Evolutionary conservation across 2,329 filamentous ascomycete genomes (phyloP), one percentile per base, ranked within the genome.

Genomic region (Akanthomyces dipterigenus): DNA sequence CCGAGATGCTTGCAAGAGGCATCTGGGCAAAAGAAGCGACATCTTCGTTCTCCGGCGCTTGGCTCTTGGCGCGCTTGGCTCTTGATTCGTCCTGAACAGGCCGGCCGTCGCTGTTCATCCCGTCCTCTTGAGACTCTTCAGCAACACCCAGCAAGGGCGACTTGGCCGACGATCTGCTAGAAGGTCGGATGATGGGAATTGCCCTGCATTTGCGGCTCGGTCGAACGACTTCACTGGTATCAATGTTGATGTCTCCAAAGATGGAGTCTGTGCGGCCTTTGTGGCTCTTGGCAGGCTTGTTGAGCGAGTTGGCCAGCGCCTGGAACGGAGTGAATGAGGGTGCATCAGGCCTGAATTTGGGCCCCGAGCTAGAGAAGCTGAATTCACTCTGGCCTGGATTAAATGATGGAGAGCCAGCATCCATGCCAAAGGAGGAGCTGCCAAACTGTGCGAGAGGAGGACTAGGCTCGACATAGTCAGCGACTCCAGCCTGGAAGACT

Each of bases 131-230:
- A 36, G 67, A 66, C 1, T 67, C 64, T 20, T 67, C 63, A 20
- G 67, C 63, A 4, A 56, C 59, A 36, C 36, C 34, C n/a, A 53
- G n/a, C 26, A 69, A 65, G 3, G 65, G 61, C 1, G 72, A 70
- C 18, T 73, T 70, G 2, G 72, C 73, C 60, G 64, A 77, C 72
- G 66, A 78, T 77, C 65, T 75, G 67, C 79, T 86, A 62, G 85
- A 80, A 1, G 90, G 89, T 43, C 81, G 81, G 11, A 93, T 76
- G 64, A 96, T 96, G 0, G 92, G 89, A 60, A 96, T 83, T 11
- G 91, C 91, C 75, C 95, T 97, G 5, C 88, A 90, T 67, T 85
- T 86, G 75, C 89, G 91, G 0, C 76, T 72, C 7, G 87, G 82
- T 68, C 89, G 89, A 31, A 84, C 76, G 55, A 86, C 81, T 24